These are phyloP conservation scores for Lyophyllum atratum DNA, from an alignment of 768 basidiomycete genomes.

Conservation along the genomic window DNA sequence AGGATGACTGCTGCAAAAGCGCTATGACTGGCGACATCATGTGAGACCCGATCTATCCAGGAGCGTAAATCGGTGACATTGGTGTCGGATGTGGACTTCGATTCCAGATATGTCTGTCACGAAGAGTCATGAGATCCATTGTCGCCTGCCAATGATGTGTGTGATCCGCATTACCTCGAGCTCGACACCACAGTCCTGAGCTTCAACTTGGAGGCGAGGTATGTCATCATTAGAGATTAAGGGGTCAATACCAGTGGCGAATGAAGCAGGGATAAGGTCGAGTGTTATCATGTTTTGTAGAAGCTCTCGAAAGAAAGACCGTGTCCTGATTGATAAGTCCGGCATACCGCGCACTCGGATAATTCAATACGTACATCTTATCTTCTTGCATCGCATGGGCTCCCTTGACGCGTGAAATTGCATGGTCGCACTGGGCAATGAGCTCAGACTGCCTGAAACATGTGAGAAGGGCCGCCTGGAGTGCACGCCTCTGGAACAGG, in stretches of 20 bases:
- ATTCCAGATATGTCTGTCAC: conserved; percentile 56
- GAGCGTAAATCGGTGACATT: conserved; percentile 34
- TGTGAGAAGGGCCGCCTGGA: conserved; percentile 52
- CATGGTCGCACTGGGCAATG: conserved; percentile 53
- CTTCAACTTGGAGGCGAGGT: conserved; percentile 56
- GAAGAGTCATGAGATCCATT: not conserved
- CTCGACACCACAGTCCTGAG: conserved; percentile 59
- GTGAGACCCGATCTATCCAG: conserved; percentile 51
- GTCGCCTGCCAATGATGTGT: not conserved
- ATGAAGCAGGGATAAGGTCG: conserved; percentile 55
- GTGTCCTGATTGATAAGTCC: conserved; percentile 9
- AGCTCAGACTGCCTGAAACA: conserved; percentile 56
- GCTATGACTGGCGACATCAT: conserved; percentile 58
- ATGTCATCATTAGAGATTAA: conserved; percentile 47
- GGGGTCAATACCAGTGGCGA: conserved; percentile 54
- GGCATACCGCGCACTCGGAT: not conserved
- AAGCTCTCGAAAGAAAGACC: conserved; percentile 47
- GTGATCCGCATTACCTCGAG: conserved; percentile 46
- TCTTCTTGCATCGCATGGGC: conserved; percentile 29
- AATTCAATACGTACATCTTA: conserved; percentile 23
- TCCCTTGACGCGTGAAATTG: conserved; percentile 35
- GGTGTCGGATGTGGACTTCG: conserved; percentile 56
- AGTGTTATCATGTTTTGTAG: conserved; percentile 55
- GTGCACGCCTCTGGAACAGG: conserved; percentile 32
- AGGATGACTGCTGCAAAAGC: conserved; percentile 56